phyloP scores from a whole-genome alignment of 352 stramenopile genomes.

The Phytophthora melonis region DNA sequence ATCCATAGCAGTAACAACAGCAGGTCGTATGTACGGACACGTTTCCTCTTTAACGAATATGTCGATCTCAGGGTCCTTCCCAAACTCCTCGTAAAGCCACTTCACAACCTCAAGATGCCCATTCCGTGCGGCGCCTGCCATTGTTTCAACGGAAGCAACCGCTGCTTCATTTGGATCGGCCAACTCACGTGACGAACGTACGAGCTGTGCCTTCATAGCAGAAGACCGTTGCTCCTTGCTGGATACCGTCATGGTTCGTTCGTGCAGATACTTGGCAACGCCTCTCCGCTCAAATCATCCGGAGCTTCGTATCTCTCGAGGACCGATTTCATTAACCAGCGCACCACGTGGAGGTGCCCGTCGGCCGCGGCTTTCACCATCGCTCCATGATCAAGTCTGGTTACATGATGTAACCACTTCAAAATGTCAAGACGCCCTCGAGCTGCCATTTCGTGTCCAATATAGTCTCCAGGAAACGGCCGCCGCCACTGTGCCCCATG shows the following conservation, averaged over 20 bases:
- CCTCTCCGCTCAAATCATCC: background rate
- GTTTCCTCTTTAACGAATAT: background rate
- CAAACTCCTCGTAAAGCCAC: background rate
- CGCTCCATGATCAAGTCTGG: background rate
- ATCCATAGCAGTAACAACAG: background rate
- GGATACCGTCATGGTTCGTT: background rate
- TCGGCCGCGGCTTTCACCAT: background rate
- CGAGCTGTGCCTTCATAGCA: background rate
- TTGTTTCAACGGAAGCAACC: background rate
- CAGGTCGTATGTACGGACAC: background rate
- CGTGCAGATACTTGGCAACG: background rate
- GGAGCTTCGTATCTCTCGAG: background rate
- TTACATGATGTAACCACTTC: too few species aligned
- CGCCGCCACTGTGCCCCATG: background rate
- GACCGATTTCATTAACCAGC: background rate
- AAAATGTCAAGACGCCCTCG: background rate
- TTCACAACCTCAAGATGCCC: background rate
- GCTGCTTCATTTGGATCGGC: background rate
- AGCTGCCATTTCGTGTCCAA: background rate
- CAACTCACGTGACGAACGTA: background rate
- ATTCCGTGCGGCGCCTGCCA: background rate
- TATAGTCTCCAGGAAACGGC: background rate
- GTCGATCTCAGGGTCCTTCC: background rate
- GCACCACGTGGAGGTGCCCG: background rate
- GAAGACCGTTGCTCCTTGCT: background rate